phyloP scores from a whole-genome alignment of 139 green algal species.

The Micractinium sp. region DNA sequence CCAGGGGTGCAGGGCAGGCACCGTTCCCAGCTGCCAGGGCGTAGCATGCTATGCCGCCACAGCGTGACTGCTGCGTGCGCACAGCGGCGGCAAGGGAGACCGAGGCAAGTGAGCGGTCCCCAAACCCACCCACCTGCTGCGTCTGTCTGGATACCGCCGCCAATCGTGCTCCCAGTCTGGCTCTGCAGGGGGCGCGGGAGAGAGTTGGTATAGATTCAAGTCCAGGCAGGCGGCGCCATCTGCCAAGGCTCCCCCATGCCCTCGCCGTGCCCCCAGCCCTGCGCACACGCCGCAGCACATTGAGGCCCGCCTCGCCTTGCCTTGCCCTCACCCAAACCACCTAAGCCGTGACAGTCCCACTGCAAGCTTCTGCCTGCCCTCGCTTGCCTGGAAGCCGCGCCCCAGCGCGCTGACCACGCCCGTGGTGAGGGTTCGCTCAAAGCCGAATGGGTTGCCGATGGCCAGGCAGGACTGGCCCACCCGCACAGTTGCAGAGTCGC shows the following conservation, averaged over 20 bases:
- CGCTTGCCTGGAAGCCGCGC: constrained; percentile 60
- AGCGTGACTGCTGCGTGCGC: no score
- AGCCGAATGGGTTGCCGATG: constrained; percentile 77
- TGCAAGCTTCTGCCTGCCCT: background rate
- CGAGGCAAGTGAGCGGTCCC: background rate
- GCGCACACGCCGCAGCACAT: no score
- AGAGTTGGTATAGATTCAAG: background rate
- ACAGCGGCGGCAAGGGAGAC: background rate
- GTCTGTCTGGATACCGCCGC: constrained; percentile 86
- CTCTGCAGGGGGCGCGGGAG: constrained; percentile 9
- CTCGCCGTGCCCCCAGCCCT: no score
- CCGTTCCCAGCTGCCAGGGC: no score
- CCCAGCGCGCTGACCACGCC: constrained; percentile 62
- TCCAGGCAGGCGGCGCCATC: background rate
- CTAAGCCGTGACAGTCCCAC: background rate
- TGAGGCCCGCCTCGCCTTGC: no score
- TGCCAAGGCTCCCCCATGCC: no score
- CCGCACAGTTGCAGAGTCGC: constrained; percentile 49
- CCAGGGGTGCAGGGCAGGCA: background rate
- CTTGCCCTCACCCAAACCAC: no score
- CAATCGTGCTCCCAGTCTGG: constrained; percentile 55
- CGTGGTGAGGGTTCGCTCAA: constrained; percentile 69
- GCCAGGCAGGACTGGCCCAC: constrained; percentile 80
- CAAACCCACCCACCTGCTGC: constrained; percentile 31
- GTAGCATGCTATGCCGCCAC: no score